Evolutionary conservation across 139 green algal species (phyloP), one percentile per base, ranked within the genome.

Genomic region (Edaphochlamys debaryana): DNA sequence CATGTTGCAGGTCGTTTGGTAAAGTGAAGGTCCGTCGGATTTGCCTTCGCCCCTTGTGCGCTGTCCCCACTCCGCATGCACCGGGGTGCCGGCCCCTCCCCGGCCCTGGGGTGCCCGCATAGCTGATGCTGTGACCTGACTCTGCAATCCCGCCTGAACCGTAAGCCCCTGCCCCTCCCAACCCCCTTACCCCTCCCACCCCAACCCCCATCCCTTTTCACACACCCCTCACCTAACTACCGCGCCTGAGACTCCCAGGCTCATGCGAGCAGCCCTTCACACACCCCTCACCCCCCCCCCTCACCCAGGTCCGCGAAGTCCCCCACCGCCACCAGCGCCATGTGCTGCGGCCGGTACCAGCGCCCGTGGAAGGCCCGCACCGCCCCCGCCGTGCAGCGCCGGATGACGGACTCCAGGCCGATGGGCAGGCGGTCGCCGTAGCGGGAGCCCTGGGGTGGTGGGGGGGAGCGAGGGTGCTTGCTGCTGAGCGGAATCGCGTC

Each of bases 341-440:
- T 96, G 77, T 90, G 71, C 56, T 94, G 88, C 6, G 92, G 93
- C 15, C 86, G 78, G 82, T 97, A 98, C 91, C 95, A 98, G 60
- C 89, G 89, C 69, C 92, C 77, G 85, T 95, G 96, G 76, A 98
- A 98, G n/a, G 67, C 67, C 3, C 74, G 52, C 27, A 98, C 90
- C 0, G 76, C 77, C 7, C 64, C 71, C 0, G 93, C 87, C 30
- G 88, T 45, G 29, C 91, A 92, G 2, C 67, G 74, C 6, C 84
- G 75, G 69, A 98, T 95, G 41, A 98, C 82, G 0, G 86, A 68
- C 90, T 98, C 93, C 42, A 91, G 88, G 30, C 95, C 95, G 62
- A 98, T 98, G 15, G 95, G 95, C 73, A 96, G 87, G 30, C 95
- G 89, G 30, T 98, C 89, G 5, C 88, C 93, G 78, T 98, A 98